Conservation (phyloP, 306 rosid species). For the Cucurbita argyrosperma region DNA sequence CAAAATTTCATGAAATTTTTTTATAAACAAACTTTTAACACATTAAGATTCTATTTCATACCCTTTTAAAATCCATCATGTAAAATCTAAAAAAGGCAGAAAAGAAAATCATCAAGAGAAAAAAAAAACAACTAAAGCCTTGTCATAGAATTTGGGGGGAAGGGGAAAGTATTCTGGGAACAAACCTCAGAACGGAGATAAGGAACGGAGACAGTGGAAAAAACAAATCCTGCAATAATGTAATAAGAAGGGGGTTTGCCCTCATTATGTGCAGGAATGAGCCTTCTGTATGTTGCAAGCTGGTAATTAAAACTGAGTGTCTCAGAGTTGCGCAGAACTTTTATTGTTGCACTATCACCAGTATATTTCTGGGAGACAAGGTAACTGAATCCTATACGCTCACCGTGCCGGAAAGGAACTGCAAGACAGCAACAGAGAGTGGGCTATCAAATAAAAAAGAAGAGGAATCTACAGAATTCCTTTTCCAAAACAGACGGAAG, state of each 20-base stretch:
- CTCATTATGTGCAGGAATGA: slow-evolving; percentile 82
- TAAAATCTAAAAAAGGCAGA: background rate
- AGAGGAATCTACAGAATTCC: background rate
- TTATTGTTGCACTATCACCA: slow-evolving; percentile 41
- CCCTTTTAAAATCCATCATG: background rate
- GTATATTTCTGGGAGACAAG: slow-evolving; percentile 38
- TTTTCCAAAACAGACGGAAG: background rate
- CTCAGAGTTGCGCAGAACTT: slow-evolving; percentile 53
- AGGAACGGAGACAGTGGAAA: slow-evolving; percentile 74
- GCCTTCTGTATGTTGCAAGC: slow-evolving; percentile 56
- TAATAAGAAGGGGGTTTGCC: slow-evolving; percentile 91
- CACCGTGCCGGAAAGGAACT: slow-evolving; percentile 83
- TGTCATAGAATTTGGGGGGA: background rate
- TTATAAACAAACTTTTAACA: background rate
- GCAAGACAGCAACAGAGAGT: slow-evolving; percentile 12
- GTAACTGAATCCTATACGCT: slow-evolving; percentile 86
- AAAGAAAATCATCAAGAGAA: background rate
- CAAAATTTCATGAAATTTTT: background rate
- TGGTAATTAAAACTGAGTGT: slow-evolving; percentile 39
- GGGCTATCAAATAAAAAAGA: background rate
- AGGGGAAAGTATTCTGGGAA: background rate
- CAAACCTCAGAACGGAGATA: slow-evolving; percentile 97
- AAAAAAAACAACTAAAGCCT: background rate
- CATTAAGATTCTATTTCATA: background rate
- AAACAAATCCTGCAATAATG: slow-evolving; percentile 89